Conservation (phyloP, 1,284 basidiomycete genomes). For the Apiotrichum montevideense region DNA sequence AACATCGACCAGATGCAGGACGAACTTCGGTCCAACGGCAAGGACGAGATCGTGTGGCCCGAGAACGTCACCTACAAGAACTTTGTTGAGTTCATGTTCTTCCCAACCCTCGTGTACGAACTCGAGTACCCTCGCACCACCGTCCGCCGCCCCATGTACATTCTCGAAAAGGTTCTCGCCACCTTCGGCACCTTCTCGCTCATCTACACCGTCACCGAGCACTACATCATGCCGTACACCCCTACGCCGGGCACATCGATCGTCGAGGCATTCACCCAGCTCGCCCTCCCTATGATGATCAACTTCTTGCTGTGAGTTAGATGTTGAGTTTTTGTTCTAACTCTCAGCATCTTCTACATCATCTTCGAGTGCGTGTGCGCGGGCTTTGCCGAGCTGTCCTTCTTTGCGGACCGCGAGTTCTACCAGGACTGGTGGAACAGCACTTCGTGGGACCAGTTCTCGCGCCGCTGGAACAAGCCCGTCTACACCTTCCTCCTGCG, state of each 20-base stretch:
- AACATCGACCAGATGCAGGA: conserved; percentile 71
- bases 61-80: conserved; percentile 76
- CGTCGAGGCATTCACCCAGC: conserved; percentile 68
- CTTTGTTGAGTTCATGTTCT: conserved; percentile 81
- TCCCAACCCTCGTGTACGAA: conserved; percentile 92
- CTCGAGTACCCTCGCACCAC: conserved; percentile 90
- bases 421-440: conserved; percentile 99
- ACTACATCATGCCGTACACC: conserved; percentile 79
- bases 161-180: conserved; percentile 90
- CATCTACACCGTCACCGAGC: conserved; percentile 82
- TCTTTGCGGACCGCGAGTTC: conserved; percentile 92
- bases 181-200: conserved; percentile 94
- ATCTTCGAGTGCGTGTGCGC: conserved; percentile 85
- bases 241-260: conserved; percentile 65
- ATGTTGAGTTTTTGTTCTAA: neutral
- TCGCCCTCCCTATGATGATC: conserved; percentile 87
- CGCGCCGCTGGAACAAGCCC: conserved; percentile 87
- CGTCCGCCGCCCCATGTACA: conserved; percentile 79
- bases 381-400: conserved; percentile 84
- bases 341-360: conserved; percentile 44
- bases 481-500: conserved; percentile 73
- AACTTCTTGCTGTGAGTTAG: conserved; percentile 47
- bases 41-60: conserved; percentile 64
- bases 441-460: conserved; percentile 92
- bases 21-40: conserved; percentile 67